Evolutionary conservation across 169 alveolate species (phyloP), one percentile per base, ranked within the genome.

Genomic region (Cryptosporidium ryanae): DNA sequence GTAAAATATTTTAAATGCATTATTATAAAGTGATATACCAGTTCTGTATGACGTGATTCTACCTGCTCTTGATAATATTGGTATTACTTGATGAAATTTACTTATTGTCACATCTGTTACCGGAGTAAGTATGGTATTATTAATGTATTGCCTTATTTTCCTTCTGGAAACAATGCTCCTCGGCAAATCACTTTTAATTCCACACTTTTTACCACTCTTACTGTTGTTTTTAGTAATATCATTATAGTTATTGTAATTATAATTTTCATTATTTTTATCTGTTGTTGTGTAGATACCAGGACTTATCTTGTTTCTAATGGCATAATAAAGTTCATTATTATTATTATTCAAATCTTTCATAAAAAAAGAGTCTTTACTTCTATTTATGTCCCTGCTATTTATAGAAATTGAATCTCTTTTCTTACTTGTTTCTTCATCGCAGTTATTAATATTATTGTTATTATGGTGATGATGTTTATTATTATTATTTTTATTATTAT

Each of bases 21-120:
- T 59, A 29, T 44, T 44, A 18, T 57, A 76, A 21, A 76, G 17
- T 31, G 64, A 18, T 1, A 76, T 21, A 32, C 63, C 18, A 10
- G 65, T 44, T 61, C 87, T 76, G 34, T 12, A 61, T 12, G 65
- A 27, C 34, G 71, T 76, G 3, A 76, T 44, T 43, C 87, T 76
- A 43, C 87, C 87, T 13, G 44, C 70, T 29, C 87, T 76, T 21
- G 87, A 17, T n/a, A 76, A 23, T 18, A 76, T 32, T 13, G 87
- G 87, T 57, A 76, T 25, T 13, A 76, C 29, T 50, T 76, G 87
- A 18, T 76, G 64, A 8, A 76, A 76, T 25, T 48, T 76, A 23
- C 64, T 38, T 10, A 76, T 65, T 1, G 61, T 23, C 2, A 76
- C 57, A 44, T 76, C 87, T 8, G 87, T 44, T 7, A 55, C 59